Conservation (phyloP, 2,329 filamentous ascomycete genomes). For the Calonectria hongkongensis region DNA sequence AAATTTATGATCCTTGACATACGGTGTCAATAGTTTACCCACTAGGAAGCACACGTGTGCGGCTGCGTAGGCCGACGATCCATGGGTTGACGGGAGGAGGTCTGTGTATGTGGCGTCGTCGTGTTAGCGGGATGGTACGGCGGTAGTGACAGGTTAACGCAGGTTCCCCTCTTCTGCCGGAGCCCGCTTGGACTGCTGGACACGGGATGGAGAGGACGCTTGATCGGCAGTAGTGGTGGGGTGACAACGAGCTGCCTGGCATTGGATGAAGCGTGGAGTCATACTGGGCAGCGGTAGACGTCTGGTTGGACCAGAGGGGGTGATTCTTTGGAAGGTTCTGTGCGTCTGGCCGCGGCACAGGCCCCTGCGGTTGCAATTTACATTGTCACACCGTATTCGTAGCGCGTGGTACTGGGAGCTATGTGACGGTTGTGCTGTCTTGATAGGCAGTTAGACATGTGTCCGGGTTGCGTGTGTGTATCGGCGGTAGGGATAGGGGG, state of each 20-base stretch:
- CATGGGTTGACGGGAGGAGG: conserved; percentile 16
- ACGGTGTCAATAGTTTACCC: conserved; percentile 13
- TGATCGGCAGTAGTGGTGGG: conserved; percentile 25
- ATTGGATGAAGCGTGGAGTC: neutral
- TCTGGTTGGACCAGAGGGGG: neutral
- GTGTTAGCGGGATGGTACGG: conserved; percentile 31
- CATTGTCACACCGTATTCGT: conserved; percentile 39
- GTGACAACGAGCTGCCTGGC: conserved; percentile 24
- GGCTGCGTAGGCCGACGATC: conserved; percentile 33
- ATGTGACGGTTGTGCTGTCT: conserved; percentile 23
- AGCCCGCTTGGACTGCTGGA: conserved; percentile 30
- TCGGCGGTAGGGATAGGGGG: neutral
- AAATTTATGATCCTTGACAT: conserved; percentile 17
- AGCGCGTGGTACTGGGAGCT: conserved; percentile 23
- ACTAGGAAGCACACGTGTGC: conserved; percentile 21
- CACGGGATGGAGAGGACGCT: conserved; percentile 20
- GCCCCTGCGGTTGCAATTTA: conserved; percentile 18
- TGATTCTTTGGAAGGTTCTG: conserved; percentile 43
- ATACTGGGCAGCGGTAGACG: conserved; percentile 12
- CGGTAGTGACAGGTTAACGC: conserved; percentile 13
- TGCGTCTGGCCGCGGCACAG: conserved; percentile 27
- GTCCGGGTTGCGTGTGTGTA: neutral
- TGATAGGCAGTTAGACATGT: conserved; percentile 17
- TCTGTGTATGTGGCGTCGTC: conserved; percentile 30
- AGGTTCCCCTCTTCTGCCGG: conserved; percentile 26